These are phyloP conservation scores for Linum trigynum DNA, from an alignment of 345 rosid genomes.

Conservation along the genomic window DNA sequence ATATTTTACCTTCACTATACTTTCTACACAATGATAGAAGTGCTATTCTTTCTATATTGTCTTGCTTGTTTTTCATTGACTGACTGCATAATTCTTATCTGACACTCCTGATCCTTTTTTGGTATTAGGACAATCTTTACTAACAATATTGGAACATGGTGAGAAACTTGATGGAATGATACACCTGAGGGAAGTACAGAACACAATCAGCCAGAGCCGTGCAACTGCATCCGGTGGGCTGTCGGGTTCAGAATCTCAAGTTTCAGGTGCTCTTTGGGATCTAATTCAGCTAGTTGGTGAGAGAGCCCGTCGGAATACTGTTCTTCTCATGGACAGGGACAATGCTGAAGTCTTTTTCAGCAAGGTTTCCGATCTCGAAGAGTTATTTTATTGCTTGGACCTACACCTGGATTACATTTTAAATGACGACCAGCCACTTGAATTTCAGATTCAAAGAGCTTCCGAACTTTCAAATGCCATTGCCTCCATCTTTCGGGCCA, in stretches of 20 bases:
- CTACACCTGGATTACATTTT: constrained; percentile 58
- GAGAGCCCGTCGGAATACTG: constrained; percentile 67
- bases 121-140: constrained; percentile 64
- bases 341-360: constrained; percentile 93
- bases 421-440: constrained; percentile 45
- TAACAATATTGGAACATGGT: constrained; percentile 75
- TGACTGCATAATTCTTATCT: neutral
- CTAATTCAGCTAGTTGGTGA: constrained; percentile 89
- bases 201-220: constrained; percentile 49
- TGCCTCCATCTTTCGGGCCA: constrained; percentile 53
- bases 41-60: neutral
- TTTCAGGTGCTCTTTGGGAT: constrained; percentile 80
- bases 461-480: constrained; percentile 71
- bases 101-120: constrained; percentile 11
- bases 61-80: neutral
- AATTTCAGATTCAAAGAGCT: constrained; percentile 57
- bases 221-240: constrained; percentile 34
- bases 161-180: constrained; percentile 90
- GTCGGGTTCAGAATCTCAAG: constrained; percentile 40
- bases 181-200: constrained; percentile 80
- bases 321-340: constrained; percentile 94
- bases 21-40: neutral
- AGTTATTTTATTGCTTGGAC: constrained; percentile 65
- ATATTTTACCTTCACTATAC: constrained; percentile 1
- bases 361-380: constrained; percentile 87